Percentiles rank a stretch among this genome's conserved stretches.
phyloP scores from a whole-genome alignment of 495 filamentous ascomycete species.

The Aspergillus saccharolyticus region DNA sequence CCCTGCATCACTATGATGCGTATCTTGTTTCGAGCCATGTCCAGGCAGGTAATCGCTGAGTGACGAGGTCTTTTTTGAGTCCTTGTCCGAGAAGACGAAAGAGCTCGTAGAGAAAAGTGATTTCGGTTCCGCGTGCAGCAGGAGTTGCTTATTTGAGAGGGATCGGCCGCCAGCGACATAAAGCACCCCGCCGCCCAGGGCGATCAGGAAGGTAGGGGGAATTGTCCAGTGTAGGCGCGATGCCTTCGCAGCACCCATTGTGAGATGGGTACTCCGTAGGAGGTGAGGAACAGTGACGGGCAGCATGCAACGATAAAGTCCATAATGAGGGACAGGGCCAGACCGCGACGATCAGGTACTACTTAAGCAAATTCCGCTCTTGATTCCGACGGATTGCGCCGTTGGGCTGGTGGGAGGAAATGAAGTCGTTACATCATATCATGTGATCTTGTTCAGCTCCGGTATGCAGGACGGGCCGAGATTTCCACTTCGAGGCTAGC shows the following conservation, averaged over 20 bases:
- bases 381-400: background rate
- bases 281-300: constrained; percentile 59
- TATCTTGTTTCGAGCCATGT: background rate
- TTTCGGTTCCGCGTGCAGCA: constrained; percentile 18
- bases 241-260: constrained; percentile 31
- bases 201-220: constrained; percentile 35
- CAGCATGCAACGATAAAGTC: constrained; percentile 23
- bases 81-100: constrained; percentile 13
- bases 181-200: constrained; percentile 19
- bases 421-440: constrained; percentile 25
- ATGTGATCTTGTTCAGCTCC: constrained; percentile 13
- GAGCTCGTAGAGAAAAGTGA: constrained; percentile 23
- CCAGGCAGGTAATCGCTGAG: background rate
- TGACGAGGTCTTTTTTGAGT: constrained; percentile 2
- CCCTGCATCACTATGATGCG: constrained; percentile 22
- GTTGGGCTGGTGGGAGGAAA: background rate
- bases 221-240: constrained; percentile 35
- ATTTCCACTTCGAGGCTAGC: constrained; percentile 21
- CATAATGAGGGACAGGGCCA: constrained; percentile 11
- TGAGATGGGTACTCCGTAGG: constrained; percentile 28
- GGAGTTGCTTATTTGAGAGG: constrained; percentile 19
- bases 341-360: constrained; percentile 15
- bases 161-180: constrained; percentile 27
- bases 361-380: constrained; percentile 1
- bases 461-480: constrained; percentile 18